Evolutionary conservation across 225 moss, liverwort and hornwort genomes (phyloP).

Genomic region (Bryum argenteum): DNA sequence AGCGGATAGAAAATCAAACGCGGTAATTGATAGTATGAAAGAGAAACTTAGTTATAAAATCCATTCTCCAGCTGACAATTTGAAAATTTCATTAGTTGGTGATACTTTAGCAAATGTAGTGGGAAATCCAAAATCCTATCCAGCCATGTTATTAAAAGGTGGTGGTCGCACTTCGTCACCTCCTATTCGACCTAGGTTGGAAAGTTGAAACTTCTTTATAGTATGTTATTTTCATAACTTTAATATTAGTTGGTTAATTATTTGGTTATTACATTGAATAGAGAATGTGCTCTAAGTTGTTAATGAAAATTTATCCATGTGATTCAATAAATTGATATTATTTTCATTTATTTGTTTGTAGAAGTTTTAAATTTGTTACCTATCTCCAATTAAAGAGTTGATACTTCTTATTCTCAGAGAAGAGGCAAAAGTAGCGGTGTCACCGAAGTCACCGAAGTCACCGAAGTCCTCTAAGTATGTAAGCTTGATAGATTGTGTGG

Average conservation of each 20-base stretch:
- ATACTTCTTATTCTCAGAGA: not conserved
- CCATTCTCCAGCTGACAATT: slow-evolving; percentile 18
- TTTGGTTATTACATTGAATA: not conserved
- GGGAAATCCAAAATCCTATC: slow-evolving; percentile 4
- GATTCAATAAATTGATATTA: too few species aligned
- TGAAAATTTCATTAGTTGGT: slow-evolving; percentile 21
- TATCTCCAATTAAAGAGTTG: too few species aligned
- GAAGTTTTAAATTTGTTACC: too few species aligned
- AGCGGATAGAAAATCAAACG: slow-evolving; percentile 21
- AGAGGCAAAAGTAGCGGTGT: not conserved
- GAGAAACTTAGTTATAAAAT: slow-evolving; percentile 32
- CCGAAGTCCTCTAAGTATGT: not conserved
- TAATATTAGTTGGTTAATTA: too few species aligned
- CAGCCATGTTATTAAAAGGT: not conserved
- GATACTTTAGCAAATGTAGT: slow-evolving; percentile 21
- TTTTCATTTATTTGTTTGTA: too few species aligned
- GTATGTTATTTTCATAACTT: not conserved
- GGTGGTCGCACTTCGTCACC: not conserved
- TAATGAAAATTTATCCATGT: not conserved
- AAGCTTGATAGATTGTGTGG: not conserved
- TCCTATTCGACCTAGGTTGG: accelerated
- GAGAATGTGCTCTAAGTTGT: not conserved
- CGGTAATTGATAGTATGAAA: slow-evolving; percentile 18
- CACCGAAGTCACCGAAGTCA: not conserved
- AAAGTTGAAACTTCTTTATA: not conserved